Evolutionary conservation across 305 asterid genomes (phyloP).

Genomic region (Fraxinus sp.): DNA sequence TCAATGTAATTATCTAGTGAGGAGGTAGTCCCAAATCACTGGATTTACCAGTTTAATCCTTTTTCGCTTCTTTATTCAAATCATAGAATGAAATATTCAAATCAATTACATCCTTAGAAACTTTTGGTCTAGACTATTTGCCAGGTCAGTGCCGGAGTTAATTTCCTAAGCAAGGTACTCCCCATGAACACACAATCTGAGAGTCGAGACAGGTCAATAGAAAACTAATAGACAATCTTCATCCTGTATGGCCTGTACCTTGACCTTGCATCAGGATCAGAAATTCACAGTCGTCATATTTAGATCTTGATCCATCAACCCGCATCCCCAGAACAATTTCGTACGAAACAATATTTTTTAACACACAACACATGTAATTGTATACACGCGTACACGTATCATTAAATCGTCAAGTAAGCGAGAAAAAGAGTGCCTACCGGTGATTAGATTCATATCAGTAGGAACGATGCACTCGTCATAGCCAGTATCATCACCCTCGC

Average conservation of each 20-base stretch:
- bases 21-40: not conserved
- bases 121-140: not conserved
- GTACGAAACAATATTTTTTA: not conserved
- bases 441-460: slow-evolving; percentile 76
- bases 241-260: not conserved
- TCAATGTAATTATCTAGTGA: not conserved
- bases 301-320: not conserved
- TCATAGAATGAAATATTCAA: not conserved
- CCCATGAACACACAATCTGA: not conserved
- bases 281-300: not conserved
- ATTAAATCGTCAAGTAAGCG: not conserved
- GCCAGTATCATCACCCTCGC: slow-evolving; percentile 94
- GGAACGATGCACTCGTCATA: slow-evolving; percentile 90
- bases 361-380: not conserved
- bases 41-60: not conserved
- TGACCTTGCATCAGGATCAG: not conserved
- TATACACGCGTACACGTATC: not conserved
- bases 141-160: not conserved
- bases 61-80: not conserved
- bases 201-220: not conserved
- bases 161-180: not conserved
- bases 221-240: not conserved
- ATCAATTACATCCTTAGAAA: not conserved
- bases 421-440: slow-evolving; percentile 42
- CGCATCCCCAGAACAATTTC: not conserved